phyloP scores from a whole-genome alignment of 768 basidiomycete genomes.

The Amanita pseudoporphyria region DNA sequence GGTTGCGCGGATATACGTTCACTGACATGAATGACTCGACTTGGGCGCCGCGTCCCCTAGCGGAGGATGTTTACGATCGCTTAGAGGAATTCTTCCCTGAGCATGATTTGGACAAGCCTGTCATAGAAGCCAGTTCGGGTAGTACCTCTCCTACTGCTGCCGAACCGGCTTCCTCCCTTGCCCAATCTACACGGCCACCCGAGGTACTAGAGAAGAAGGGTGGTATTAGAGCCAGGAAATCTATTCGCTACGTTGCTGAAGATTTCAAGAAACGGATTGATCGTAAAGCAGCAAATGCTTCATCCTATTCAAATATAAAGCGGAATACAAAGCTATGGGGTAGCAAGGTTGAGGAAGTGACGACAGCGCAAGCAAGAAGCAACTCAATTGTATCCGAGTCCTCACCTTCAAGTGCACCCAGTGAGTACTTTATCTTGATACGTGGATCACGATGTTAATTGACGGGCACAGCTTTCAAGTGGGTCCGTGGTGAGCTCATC shows the following conservation, averaged over 20 bases:
- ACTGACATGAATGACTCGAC: constrained; percentile 54
- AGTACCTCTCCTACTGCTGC: constrained; percentile 66
- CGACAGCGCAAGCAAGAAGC: constrained; percentile 54
- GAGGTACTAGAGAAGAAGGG: constrained; percentile 24
- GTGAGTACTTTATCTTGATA: constrained; percentile 35
- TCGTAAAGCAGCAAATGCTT: constrained; percentile 48
- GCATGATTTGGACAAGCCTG: constrained; percentile 92
- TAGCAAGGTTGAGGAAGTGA: constrained; percentile 87
- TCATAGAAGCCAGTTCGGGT: constrained; percentile 79
- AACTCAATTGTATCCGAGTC: constrained; percentile 32
- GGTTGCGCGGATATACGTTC: constrained; percentile 45
- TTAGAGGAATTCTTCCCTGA: constrained; percentile 94
- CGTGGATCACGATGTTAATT: background rate
- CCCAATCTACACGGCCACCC: constrained; percentile 25
- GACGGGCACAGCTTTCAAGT: constrained; percentile 79
- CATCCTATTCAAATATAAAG: constrained; percentile 48
- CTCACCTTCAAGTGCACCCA: constrained; percentile 53
- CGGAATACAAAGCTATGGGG: constrained; percentile 96
- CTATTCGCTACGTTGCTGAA: constrained; percentile 85
- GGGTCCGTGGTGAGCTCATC: constrained; percentile 97
- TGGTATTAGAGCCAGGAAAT: constrained; percentile 68
- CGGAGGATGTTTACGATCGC: constrained; percentile 89
- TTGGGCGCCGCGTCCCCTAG: constrained; percentile 85
- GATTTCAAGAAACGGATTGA: constrained; percentile 77
- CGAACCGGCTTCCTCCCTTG: constrained; percentile 35